Evolutionary conservation across 2,329 filamentous ascomycete genomes (phyloP), one percentile per base, ranked within the genome.

Genomic region (Diaporthe longicolla): DNA sequence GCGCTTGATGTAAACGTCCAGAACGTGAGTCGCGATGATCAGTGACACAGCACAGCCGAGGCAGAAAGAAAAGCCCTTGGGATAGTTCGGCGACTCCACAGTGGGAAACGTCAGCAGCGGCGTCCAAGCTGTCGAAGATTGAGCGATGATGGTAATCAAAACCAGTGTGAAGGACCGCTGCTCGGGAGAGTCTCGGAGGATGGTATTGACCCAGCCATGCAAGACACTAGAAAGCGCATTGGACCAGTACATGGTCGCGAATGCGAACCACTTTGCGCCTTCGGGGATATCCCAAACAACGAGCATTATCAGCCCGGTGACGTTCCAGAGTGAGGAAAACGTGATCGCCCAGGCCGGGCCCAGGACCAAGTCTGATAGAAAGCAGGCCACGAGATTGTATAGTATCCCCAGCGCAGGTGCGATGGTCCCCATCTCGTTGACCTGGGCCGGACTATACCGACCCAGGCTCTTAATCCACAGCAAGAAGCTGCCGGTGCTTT

Each of bases 401-500:
- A 90, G 87, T 2, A 91, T 91, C 0, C 89, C 89, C 0, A 91
- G 77, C 0, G 84, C 89, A 0, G 89, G 88, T 0, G 87, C 83
- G 15, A 87, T 87, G 1, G 87, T 84, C 1, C 86, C 87, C 1
- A 90, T 81, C 68, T 89, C 83, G 77, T 90, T 90, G 59, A 90
- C 79, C 11, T 82, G 82, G 1, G 85, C 81, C 0, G 82, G 82
- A 0, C 84, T 82, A 77, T 85, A 90, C 3, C 86, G 82, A 0
- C 85, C 80, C n/a, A 91, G 77, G 71, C 85, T 88, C 80, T 91
- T 91, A 63, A 91, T 81, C 89, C 89, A 91, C 0, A 91, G 83
- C 4, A 90, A 78, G 73, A 88, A 91, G 1, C 84, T 86, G 1
- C 87, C 89, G 0, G 85, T 82, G 10, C 79, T 83, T 1, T 84